A percentile compares a stretch with the other conserved stretches of the same genome.
phyloP scores from a whole-genome alignment of 345 rosid species.

The Linum trigynum region DNA sequence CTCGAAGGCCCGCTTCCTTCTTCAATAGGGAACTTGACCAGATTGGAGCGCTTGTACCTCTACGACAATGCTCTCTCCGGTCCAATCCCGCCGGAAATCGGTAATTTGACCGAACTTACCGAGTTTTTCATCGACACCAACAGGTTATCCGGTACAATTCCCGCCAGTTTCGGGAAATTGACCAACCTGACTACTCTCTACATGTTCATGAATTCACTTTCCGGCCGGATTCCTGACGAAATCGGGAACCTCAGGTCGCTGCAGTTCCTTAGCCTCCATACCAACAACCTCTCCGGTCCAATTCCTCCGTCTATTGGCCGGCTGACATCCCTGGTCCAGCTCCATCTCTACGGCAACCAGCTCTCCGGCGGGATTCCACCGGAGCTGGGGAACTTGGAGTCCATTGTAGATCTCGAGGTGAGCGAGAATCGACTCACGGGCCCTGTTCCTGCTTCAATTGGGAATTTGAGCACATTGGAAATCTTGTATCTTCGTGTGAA shows the following conservation, averaged over 20 bases:
- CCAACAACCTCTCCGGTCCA: constrained; percentile 10
- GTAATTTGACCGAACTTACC: constrained; percentile 8
- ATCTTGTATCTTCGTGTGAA: background rate
- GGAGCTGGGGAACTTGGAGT: constrained; percentile 9
- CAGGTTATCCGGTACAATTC: constrained; percentile 12
- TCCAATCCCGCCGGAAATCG: constrained; percentile 18
- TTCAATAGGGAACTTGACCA: constrained; percentile 12
- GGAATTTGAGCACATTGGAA: background rate
- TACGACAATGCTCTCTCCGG: background rate
- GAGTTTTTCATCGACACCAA: constrained; percentile 14
- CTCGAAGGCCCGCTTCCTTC: constrained; percentile 15
- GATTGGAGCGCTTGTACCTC: background rate
- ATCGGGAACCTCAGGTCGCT: constrained; percentile 15
- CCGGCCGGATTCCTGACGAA: background rate
- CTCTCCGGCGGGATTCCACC: constrained; percentile 16
- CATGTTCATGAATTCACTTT: constrained; percentile 7
- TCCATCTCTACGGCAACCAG: constrained; percentile 5
- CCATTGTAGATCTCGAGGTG: background rate
- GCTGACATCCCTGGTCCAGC: background rate
- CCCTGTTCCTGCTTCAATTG: constrained; percentile 3
- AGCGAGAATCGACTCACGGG: constrained; percentile 1
- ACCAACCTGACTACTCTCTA: background rate
- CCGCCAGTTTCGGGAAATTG: constrained; percentile 17
- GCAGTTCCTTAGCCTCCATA: background rate
- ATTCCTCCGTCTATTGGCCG: constrained; percentile 12